Percentiles rank a stretch among this genome's conserved stretches.
Evolutionary conservation across 345 rosid species (phyloP).

Genomic region (Gossypium arboreum): DNA sequence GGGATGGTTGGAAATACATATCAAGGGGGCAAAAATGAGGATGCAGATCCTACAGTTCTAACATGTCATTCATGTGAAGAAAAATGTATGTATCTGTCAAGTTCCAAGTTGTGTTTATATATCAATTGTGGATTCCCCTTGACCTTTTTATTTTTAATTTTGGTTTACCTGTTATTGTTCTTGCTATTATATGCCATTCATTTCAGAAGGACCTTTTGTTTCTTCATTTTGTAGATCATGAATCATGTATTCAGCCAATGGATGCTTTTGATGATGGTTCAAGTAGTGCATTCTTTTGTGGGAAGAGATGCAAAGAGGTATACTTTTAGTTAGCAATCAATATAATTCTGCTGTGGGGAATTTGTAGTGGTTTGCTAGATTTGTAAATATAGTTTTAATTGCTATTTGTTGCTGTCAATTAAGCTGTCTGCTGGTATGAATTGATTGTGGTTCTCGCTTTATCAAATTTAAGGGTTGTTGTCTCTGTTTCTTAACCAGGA

Average conservation of each 20-base stretch:
- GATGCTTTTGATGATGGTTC: constrained; percentile 31
- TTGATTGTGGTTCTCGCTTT: not conserved
- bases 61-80: constrained; percentile 68
- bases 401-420: not conserved
- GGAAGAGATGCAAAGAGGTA: constrained; percentile 83
- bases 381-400: not conserved
- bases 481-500: not conserved
- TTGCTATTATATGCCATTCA: constrained; percentile 9
- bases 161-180: not conserved
- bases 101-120: not conserved
- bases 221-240: constrained; percentile 58
- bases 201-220: constrained; percentile 17
- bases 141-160: not conserved
- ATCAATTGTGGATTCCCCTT: not conserved
- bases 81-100: constrained; percentile 53
- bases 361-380: not conserved
- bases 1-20: constrained; percentile 35
- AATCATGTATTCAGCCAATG: constrained; percentile 41
- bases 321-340: constrained; percentile 5
- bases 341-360: not conserved
- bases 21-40: constrained; percentile 26
- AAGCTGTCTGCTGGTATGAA: not conserved
- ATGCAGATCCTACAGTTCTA: constrained; percentile 27
- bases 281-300: constrained; percentile 53
- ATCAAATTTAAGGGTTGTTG: not conserved